These are phyloP conservation scores for Tillandsia fasciculata DNA, from an alignment of 176 grass and related monocot genomes.

Conservation along the genomic window DNA sequence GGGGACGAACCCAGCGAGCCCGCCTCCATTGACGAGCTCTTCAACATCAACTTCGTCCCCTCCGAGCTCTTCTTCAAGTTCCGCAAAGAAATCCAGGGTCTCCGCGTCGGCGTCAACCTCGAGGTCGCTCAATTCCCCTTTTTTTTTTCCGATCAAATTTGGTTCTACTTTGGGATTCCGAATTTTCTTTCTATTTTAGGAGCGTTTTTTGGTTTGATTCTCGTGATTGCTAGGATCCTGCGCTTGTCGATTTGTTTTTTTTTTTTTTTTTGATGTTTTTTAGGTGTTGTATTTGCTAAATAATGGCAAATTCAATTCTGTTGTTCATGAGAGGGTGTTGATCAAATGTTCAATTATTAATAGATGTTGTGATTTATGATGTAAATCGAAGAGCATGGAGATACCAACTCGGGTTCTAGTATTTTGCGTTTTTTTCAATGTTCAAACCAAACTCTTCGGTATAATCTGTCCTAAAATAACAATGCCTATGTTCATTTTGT, in stretches of 20 bases:
- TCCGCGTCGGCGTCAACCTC: slow-evolving; percentile 84
- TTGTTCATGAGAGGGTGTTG: background rate
- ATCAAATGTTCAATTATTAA: background rate
- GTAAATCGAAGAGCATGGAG: background rate
- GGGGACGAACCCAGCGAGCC: slow-evolving; percentile 33
- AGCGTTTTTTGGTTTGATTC: background rate
- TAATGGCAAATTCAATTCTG: background rate
- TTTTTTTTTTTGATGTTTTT: background rate
- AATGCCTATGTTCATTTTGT: background rate
- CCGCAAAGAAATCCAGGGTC: slow-evolving; percentile 70
- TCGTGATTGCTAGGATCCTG: background rate
- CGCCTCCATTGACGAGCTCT: slow-evolving; percentile 68
- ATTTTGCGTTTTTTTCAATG: background rate
- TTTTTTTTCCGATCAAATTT: background rate
- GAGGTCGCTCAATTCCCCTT: slow-evolving; percentile 30
- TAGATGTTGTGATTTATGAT: background rate
- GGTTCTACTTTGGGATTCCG: background rate
- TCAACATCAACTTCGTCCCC: slow-evolving; percentile 77
- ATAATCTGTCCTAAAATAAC: background rate
- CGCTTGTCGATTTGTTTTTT: background rate
- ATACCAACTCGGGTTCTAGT: background rate
- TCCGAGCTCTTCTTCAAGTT: slow-evolving; percentile 95
- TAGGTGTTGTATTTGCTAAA: background rate
- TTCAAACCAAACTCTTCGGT: background rate
- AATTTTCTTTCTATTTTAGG: background rate